Base-by-base conservation (phyloP, 2,329 filamentous ascomycete species). In the Thelonectria rubi region DNA sequence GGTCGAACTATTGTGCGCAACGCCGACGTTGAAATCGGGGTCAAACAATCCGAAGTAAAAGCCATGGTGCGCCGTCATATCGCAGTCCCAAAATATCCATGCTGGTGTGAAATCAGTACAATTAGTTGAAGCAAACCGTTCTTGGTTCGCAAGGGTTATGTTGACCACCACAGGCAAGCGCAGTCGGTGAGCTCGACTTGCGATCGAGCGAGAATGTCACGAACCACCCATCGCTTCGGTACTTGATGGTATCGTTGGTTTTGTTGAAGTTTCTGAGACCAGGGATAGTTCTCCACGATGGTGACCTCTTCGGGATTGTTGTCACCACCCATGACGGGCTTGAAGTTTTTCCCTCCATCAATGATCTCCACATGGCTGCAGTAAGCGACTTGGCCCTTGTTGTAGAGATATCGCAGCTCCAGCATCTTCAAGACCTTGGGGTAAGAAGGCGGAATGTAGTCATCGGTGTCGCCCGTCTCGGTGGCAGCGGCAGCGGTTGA, bases 371-470 rank as follows among this genome's bases (percentile, higher is more conserved):
- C 80, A 65, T 86, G 83, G 5, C 78, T 78, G 60, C 85, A 87
- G 30, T 69, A 78, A 0, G 84, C 79, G 14, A 74, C 65, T 1
- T 74, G 69, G 2, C 76, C 70, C 15, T 74, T 68, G 9, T 73
- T 60, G 18, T 65, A 69, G 7, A 71, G 57, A 17, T 81, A 72
- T 15, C 85, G 84, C 14, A 83, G 80, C 71, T 88, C 86, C 53
- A 84, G 76, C 43, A 88, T 75, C 69, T 87, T 87, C 60, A 87
- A 75, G 9, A 84, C 79, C 21, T 79, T 79, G 2, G 85, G 84
- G 59, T 86, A 87, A 0, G 75, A 67, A 0, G 78, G 60, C 9
- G 66, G 47, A 3, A 32, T 24, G 6, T 53, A 21, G 24, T 59
- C 52, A 34, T 51, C 26, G 26, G n/a, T 18, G 7, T 45, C 62